These are phyloP conservation scores for Cladophialophora exuberans DNA, from an alignment of 2,329 filamentous ascomycete genomes.

Conservation along the genomic window DNA sequence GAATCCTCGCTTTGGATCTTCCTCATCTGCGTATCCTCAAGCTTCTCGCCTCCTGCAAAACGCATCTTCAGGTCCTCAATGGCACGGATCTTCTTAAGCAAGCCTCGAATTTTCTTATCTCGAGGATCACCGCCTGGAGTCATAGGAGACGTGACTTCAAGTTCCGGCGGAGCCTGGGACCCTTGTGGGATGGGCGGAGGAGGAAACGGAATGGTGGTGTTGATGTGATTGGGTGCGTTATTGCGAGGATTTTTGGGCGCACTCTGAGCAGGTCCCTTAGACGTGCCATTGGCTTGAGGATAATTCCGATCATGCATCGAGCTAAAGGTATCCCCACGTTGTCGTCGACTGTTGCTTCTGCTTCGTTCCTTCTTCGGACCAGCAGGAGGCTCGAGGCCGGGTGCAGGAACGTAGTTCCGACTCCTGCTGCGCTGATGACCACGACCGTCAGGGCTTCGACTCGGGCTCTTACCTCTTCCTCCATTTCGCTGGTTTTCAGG, in stretches of 20 bases:
- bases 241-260: conserved; percentile 19
- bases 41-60: conserved; percentile 88
- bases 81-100: conserved; percentile 96
- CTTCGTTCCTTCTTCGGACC: conserved; percentile 32
- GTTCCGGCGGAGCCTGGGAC: conserved; percentile 33
- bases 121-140: conserved; percentile 55
- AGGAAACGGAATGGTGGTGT: conserved; percentile 37
- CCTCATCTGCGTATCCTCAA: conserved; percentile 97
- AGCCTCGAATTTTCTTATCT: conserved; percentile 90
- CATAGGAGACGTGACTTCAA: conserved; percentile 36
- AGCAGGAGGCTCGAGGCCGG: conserved; percentile 28
- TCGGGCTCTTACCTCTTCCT: conserved; percentile 32
- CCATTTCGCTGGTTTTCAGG: conserved; percentile 27
- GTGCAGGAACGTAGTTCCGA: conserved; percentile 38
- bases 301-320: conserved; percentile 23
- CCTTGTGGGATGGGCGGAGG: conserved; percentile 37
- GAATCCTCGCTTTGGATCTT: conserved; percentile 89
- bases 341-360: conserved; percentile 35
- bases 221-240: conserved; percentile 35
- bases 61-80: conserved; percentile 99
- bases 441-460: conserved; percentile 51
- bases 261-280: conserved; percentile 20
- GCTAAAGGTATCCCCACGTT: conserved; percentile 32
- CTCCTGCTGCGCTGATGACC: conserved; percentile 60
- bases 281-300: conserved; percentile 21